Conservation (phyloP, 768 basidiomycete genomes). For the Postia placenta region DNA sequence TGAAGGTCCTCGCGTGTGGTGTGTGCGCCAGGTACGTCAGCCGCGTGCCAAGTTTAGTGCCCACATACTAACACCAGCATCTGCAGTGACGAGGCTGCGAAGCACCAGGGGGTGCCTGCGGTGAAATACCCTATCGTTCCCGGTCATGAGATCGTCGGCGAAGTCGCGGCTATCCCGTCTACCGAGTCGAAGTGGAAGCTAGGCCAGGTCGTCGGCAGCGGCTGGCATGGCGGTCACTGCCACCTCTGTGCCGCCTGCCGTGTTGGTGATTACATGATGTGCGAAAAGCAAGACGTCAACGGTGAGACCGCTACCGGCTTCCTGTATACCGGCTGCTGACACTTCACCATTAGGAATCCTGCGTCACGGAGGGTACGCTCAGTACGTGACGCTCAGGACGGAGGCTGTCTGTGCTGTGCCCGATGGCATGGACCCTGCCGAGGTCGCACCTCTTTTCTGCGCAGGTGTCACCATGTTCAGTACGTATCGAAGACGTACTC, state of each 20-base stretch:
- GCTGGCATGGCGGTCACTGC: slow-evolving; percentile 25
- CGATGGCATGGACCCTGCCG: slow-evolving; percentile 19
- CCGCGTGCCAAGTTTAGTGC: not conserved
- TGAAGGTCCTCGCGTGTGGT: slow-evolving; percentile 24
- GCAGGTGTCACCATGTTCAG: slow-evolving; percentile 36
- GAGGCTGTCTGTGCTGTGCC: slow-evolving; percentile 21
- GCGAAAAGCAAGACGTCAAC: slow-evolving; percentile 17
- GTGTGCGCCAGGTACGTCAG: slow-evolving; percentile 19
- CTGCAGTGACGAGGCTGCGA: slow-evolving; percentile 10
- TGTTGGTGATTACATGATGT: slow-evolving; percentile 20
- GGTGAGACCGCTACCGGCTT: slow-evolving; percentile 4
- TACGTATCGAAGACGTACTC: not conserved
- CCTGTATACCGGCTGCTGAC: no score
- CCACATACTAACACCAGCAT: not conserved
- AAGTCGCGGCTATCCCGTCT: slow-evolving; percentile 17
- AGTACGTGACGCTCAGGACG: slow-evolving; percentile 20
- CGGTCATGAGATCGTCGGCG: slow-evolving; percentile 25
- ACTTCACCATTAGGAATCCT: slow-evolving; percentile 15
- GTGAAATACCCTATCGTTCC: slow-evolving; percentile 16
- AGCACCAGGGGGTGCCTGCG: not conserved
- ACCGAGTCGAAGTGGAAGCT: slow-evolving; percentile 17
- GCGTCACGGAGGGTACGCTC: slow-evolving; percentile 23
- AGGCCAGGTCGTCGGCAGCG: slow-evolving; percentile 26
- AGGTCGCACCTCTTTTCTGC: slow-evolving; percentile 27
- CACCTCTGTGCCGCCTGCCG: slow-evolving; percentile 19